Evolutionary conservation across 1,284 basidiomycete genomes (phyloP), one percentile per base, ranked within the genome.

Genomic region (Leccinum solheimii): DNA sequence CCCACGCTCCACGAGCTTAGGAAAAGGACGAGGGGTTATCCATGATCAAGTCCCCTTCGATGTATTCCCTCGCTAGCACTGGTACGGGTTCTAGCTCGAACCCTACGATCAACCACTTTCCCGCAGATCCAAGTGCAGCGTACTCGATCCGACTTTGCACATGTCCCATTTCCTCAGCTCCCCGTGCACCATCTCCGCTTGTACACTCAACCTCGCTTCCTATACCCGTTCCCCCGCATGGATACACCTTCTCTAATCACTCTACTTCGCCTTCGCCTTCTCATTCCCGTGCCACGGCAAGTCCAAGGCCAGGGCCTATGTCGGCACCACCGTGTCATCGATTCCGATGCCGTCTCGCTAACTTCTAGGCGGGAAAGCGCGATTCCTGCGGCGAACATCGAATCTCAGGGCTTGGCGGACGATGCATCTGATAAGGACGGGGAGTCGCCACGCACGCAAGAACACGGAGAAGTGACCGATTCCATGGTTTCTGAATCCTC

Each of bases 81-180:
- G 32, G 32, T 13, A 34, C 32, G 32, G 30, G 30, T 10, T 30
- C 30, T 30, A 30, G 54, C 6, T 4, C 58, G 5, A 69, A 59
- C 38, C 64, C 64, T 32, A 56, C 63, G 63, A 57, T 64, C 57
- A 34, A 62, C 63, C n/a, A 36, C 50, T 7, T 67, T 68, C 50
- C 64, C 71, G n/a, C 69, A 70, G 19, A 70, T 75, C 14, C 73
- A 75, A 56, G 57, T 73, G 4, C 61, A 65, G 5, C 64, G 51
- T 45, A 9, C 63, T 5, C 67, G 59, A 5, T 74, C 73, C 13
- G 70, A 75, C 11, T 27, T 53, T 26, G 65, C 54, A 0, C 38
- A 62, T 38, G 36, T 53, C 9, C 53, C 72, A 9, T 57, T 40
- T 63, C 61, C 21, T 54, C 61, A 0, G n/a, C 40, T 11, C 32